Evolutionary conservation across 345 rosid species (phyloP).

Genomic region (Acer yangbiense): DNA sequence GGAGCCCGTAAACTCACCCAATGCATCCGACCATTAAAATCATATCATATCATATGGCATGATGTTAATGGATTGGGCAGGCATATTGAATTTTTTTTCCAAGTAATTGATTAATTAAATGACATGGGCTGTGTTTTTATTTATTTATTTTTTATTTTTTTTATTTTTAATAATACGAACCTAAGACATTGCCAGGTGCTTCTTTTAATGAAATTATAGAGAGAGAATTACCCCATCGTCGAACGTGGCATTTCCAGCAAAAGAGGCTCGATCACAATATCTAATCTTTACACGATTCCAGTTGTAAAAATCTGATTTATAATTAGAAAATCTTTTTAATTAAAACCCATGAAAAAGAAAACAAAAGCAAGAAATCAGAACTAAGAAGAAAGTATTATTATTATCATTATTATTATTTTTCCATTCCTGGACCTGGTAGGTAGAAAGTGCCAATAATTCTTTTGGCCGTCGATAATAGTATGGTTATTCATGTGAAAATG

Average conservation of each 20-base stretch:
- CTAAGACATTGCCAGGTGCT: too few relatives aligned
- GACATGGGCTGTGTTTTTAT: too few relatives aligned
- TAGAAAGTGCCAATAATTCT: not conserved
- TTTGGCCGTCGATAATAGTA: constrained; percentile 1
- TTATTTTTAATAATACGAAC: too few relatives aligned
- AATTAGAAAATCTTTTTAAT: not conserved
- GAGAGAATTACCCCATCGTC: constrained; percentile 64
- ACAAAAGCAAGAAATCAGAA: not conserved
- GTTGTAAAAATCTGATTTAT: constrained; percentile 80
- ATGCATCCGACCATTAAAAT: not conserved
- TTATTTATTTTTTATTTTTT: too few relatives aligned
- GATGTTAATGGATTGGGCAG: too few relatives aligned
- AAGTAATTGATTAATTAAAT: too few relatives aligned
- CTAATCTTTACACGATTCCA: constrained; percentile 96
- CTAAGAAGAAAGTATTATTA: not conserved
- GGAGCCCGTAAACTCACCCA: not conserved
- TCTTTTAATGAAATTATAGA: too few relatives aligned
- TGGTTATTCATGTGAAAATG: constrained; percentile 31
- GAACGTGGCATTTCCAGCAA: constrained; percentile 67
- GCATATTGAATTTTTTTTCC: too few relatives aligned
- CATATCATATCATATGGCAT: too few relatives aligned
- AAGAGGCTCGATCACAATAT: constrained; percentile 97
- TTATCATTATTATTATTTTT: not conserved
- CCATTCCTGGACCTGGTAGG: not conserved
- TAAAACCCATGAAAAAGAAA: not conserved